These are phyloP conservation scores for Aegilops umbellulata DNA, from an alignment of 176 grass and related monocot species.

Conservation along the genomic window DNA sequence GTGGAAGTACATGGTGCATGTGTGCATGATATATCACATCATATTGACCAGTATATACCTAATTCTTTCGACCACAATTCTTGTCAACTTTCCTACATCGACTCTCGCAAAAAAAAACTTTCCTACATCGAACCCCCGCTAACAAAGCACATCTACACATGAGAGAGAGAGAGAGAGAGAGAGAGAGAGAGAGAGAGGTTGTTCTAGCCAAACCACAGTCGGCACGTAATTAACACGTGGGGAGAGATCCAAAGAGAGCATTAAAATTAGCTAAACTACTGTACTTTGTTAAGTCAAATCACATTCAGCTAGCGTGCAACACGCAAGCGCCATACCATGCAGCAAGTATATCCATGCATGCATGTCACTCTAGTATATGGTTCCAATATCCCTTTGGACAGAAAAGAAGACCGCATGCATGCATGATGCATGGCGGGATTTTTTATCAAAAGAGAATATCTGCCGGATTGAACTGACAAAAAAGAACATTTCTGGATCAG, in stretches of 20 bases:
- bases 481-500: too few relatives aligned
- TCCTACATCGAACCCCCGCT: neutral
- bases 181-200: neutral
- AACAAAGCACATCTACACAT: neutral
- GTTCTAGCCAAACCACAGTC: neutral
- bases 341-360: neutral
- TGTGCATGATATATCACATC: constrained; percentile 14
- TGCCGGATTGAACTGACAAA: too few relatives aligned
- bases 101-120: too few relatives aligned
- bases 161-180: neutral
- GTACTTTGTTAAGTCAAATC: neutral
- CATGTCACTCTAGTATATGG: neutral
- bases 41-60: constrained; percentile 26
- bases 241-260: too few relatives aligned
- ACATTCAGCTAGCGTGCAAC: neutral
- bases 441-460: too few relatives aligned
- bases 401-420: neutral
- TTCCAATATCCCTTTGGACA: neutral
- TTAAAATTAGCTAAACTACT: neutral
- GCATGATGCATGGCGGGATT: neutral
- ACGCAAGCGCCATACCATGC: neutral
- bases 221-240: neutral
- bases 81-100: neutral
- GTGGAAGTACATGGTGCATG: neutral
- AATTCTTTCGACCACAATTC: constrained; percentile 24